Evolutionary conservation across 768 basidiomycete genomes (phyloP), one percentile per base, ranked within the genome.

Genomic region (Panus rudis): DNA sequence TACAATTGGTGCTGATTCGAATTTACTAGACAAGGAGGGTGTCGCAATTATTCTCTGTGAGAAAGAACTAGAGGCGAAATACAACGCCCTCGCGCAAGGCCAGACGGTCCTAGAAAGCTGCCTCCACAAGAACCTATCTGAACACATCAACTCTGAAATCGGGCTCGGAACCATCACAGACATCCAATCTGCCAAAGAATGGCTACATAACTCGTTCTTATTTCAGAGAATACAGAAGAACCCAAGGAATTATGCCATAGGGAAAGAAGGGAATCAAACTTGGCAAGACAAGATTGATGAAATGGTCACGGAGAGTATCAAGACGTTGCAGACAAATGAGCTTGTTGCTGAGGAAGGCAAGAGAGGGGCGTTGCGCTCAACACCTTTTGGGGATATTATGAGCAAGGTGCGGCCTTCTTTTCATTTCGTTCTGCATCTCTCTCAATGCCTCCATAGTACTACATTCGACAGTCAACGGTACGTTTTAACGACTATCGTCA

Each of bases 141-240:
- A 98, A 59, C 92, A 97, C 60, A 64, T 99, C 51, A 97, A 97
- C 56, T 91, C 91, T 2, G 94, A 99, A 64, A 84, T 97, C 42
- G 84, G 84, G 0, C 71, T 97, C 8, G 77, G 81, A 2, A 92
- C 93, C 0, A 92, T 99, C 54, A 78, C 72, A 3, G 70, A 73
- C 51, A 47, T 86, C 4, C 61, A 71, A 2, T 75, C 73, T 5
- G 94, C 92, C 1, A 85, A 84, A 52, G 65, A 72, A 13, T 99
- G 96, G 96, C 64, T 94, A 20, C 75, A 71, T 17, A 78, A 74
- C 42, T 88, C 93, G 0, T 99, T 97, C 63, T 65, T 99, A 12
- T 94, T 76, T 56, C 83, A 84, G 41, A 75, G 96, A 17, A 79
- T 99, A 44, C 76, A 80, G 51, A 79, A 81, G 60, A 97, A 99